phyloP scores from a whole-genome alignment of 495 filamentous ascomycete genomes.

The Talaromyces thailandensis region DNA sequence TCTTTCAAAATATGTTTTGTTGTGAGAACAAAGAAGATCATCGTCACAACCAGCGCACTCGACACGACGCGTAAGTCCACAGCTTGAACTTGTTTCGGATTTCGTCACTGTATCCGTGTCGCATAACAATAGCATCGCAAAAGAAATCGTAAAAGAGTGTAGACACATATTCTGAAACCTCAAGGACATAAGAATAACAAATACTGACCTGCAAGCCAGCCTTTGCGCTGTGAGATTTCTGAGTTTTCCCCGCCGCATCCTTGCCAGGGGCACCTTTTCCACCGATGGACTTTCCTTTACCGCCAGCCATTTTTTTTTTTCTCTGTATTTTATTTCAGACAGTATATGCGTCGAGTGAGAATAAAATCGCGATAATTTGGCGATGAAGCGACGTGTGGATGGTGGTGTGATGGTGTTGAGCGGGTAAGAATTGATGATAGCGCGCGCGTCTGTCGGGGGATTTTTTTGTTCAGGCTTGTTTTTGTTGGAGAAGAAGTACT shows the following conservation, averaged over 20 bases:
- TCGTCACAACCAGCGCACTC: not conserved
- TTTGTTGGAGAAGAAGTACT: not conserved
- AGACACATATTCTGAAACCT: not conserved
- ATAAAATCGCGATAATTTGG: not conserved
- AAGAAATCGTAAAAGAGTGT: slow-evolving; percentile 1
- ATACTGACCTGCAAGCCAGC: slow-evolving; percentile 93
- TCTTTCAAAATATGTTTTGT: not conserved
- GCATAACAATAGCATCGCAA: not conserved
- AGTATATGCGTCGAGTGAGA: not conserved
- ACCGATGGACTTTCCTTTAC: slow-evolving; percentile 90
- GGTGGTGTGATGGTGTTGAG: slow-evolving; percentile 10
- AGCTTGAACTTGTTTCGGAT: not conserved
- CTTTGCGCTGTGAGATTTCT: slow-evolving; percentile 97
- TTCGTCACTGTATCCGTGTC: not conserved
- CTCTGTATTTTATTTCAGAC: not conserved
- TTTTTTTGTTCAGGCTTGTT: not conserved
- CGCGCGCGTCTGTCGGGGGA: slow-evolving; percentile 30
- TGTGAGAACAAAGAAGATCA: not conserved
- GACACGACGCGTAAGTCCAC: not conserved
- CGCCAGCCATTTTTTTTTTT: slow-evolving; percentile 58
- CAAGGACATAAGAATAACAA: slow-evolving; percentile 3
- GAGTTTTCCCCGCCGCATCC: slow-evolving; percentile 69
- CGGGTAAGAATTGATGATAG: slow-evolving; percentile 9
- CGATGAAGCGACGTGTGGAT: slow-evolving; percentile 20
- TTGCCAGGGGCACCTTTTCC: slow-evolving; percentile 83